A percentile compares a stretch with the other conserved stretches of the same genome.
Evolutionary conservation across 306 rosid genomes (phyloP).

Genomic region (Acmispon strigosus): DNA sequence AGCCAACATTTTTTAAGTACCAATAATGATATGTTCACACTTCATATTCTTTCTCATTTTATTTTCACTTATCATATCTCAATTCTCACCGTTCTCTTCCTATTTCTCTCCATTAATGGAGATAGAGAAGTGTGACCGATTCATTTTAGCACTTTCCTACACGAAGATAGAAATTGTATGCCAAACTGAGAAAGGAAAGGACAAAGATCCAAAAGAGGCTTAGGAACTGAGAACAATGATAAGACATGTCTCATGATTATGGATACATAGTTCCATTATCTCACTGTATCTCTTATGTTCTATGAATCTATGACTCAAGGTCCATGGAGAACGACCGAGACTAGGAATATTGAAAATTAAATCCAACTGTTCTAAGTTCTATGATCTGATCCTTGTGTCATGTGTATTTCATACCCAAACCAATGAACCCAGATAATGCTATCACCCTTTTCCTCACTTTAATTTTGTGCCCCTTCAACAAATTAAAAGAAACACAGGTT

Average conservation of each 20-base stretch:
- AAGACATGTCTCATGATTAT: slow-evolving; percentile 1
- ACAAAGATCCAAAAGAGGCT: not conserved
- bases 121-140: too few species aligned
- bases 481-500: slow-evolving; percentile 13
- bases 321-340: not conserved
- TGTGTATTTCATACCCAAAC: not conserved
- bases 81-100: too few species aligned
- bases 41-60: too few species aligned
- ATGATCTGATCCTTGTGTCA: not conserved
- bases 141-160: too few species aligned
- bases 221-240: not conserved
- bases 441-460: slow-evolving; percentile 12
- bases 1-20: too few species aligned
- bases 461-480: not conserved
- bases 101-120: too few species aligned
- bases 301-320: not conserved
- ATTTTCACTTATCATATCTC: too few species aligned
- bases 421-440: not conserved
- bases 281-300: too few species aligned
- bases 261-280: not conserved
- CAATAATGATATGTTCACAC: too few species aligned
- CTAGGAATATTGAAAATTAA: not conserved
- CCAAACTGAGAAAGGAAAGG: too few species aligned
- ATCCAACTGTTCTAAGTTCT: not conserved
- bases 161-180: too few species aligned